These are phyloP conservation scores for Curvularia sp. DNA, from an alignment of 2,329 filamentous ascomycete species.

Conservation along the genomic window DNA sequence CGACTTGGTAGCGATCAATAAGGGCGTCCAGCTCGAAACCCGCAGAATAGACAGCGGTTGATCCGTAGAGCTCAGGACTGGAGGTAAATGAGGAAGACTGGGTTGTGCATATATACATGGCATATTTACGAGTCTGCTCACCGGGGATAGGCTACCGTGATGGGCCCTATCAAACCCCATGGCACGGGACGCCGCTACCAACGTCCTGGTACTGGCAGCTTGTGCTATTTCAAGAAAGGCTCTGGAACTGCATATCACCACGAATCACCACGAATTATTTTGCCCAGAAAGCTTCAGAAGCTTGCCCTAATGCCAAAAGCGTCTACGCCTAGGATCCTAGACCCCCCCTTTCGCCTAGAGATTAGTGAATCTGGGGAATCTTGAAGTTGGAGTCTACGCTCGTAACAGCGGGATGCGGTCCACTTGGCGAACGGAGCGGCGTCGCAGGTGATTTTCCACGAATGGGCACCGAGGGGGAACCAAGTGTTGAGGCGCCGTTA, in stretches of 20 bases:
- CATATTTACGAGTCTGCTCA: constrained; percentile 22
- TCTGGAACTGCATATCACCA: constrained; percentile 35
- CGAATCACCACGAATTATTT: constrained; percentile 31
- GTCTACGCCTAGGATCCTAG: constrained; percentile 6
- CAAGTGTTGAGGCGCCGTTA: constrained; percentile 15
- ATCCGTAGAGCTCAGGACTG: constrained; percentile 20
- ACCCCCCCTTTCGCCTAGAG: constrained; percentile 8
- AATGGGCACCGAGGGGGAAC: constrained; percentile 25
- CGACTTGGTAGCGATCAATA: constrained; percentile 1
- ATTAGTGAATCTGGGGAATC: constrained; percentile 25
- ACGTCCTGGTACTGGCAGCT: constrained; percentile 20
- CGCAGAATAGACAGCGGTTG: constrained; percentile 28
- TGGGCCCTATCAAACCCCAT: constrained; percentile 31
- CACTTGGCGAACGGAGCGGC: constrained; percentile 21
- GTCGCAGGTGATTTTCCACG: constrained; percentile 35
- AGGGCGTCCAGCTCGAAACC: constrained; percentile 18
- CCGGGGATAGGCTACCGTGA: constrained; percentile 17
- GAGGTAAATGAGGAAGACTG: constrained; percentile 16
- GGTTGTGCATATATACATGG: constrained; percentile 30
- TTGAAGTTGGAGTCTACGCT: constrained; percentile 34
- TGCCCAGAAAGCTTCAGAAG: constrained; percentile 30
- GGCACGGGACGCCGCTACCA: constrained; percentile 29
- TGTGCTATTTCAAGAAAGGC: constrained; percentile 7
- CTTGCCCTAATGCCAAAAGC: constrained; percentile 27
- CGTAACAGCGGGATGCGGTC: constrained; percentile 20